Conservation (phyloP, 306 rosid genomes). For the Sphenostylis stenocarpa region DNA sequence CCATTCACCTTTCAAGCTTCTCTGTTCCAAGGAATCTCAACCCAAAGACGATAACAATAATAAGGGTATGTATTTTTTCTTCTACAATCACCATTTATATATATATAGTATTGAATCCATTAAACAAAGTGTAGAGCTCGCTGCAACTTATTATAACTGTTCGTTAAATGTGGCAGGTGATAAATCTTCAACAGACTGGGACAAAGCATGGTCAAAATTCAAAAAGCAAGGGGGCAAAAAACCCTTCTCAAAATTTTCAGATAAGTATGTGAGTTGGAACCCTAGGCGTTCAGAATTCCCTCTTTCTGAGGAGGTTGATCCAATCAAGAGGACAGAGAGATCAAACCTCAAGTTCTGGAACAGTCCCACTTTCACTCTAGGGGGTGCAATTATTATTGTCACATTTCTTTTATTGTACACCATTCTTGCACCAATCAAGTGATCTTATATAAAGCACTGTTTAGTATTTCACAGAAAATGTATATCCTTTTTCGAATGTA, state of each 20-base stretch:
- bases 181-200: slow-evolving; percentile 84
- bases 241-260: slow-evolving; percentile 59
- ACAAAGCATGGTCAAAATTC: slow-evolving; percentile 87
- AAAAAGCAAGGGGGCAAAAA: slow-evolving; percentile 69
- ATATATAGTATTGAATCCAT: background rate
- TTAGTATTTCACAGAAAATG: slow-evolving; percentile 30
- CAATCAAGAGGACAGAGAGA: slow-evolving; percentile 87
- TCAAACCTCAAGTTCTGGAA: slow-evolving; percentile 87
- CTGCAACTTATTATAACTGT: background rate
- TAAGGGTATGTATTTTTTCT: slow-evolving; percentile 33
- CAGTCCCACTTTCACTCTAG: slow-evolving; percentile 77
- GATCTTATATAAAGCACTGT: slow-evolving; percentile 10
- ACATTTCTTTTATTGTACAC: slow-evolving; percentile 76
- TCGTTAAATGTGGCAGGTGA: slow-evolving; percentile 51
- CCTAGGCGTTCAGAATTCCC: slow-evolving; percentile 70
- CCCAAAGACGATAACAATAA: slow-evolving; percentile 38
- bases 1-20: slow-evolving; percentile 27
- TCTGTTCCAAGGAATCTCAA: slow-evolving; percentile 57
- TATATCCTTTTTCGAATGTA: slow-evolving; percentile 32
- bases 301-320: slow-evolving; percentile 86
- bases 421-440: slow-evolving; percentile 74
- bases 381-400: slow-evolving; percentile 75
- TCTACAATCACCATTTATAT: background rate
- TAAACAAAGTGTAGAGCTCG: background rate
- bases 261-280: slow-evolving; percentile 92